Evolutionary conservation across 257 asterid genomes (phyloP).

Genomic region (Knoxia roxburghii): DNA sequence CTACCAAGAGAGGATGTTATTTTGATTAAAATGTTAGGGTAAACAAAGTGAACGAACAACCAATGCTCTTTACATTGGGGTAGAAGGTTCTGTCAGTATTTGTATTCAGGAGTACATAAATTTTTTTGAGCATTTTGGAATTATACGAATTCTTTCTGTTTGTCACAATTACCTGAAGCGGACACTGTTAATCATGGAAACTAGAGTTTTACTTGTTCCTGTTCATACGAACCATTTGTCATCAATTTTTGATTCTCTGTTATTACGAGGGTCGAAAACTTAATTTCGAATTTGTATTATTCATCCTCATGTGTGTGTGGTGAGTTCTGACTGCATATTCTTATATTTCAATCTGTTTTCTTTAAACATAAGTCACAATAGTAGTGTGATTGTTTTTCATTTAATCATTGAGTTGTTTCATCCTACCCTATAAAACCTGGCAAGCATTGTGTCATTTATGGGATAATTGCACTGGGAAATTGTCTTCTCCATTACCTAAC

Average conservation of each 20-base stretch:
- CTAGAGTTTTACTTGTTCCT: neutral
- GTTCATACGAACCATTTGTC: neutral
- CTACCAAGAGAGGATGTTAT: neutral
- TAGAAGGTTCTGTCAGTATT: neutral
- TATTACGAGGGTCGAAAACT: no score
- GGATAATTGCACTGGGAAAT: neutral
- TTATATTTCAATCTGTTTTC: neutral
- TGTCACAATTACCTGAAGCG: neutral
- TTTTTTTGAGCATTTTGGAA: neutral
- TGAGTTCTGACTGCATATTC: neutral
- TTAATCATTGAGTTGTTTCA: neutral
- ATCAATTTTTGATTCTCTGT: neutral
- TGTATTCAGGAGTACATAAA: neutral
- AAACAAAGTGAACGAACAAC: neutral
- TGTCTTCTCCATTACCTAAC: neutral
- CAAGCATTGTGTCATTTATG: neutral
- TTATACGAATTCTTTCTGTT: neutral
- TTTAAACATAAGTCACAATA: no score
- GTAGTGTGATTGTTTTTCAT: neutral
- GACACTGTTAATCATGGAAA: neutral
- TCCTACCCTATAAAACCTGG: neutral
- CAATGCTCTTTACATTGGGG: neutral
- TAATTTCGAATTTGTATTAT: neutral
- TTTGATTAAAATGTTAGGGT: neutral
- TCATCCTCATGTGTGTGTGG: neutral